These are phyloP conservation scores for Salix koriyanagi DNA, from an alignment of 345 rosid genomes.

Conservation along the genomic window DNA sequence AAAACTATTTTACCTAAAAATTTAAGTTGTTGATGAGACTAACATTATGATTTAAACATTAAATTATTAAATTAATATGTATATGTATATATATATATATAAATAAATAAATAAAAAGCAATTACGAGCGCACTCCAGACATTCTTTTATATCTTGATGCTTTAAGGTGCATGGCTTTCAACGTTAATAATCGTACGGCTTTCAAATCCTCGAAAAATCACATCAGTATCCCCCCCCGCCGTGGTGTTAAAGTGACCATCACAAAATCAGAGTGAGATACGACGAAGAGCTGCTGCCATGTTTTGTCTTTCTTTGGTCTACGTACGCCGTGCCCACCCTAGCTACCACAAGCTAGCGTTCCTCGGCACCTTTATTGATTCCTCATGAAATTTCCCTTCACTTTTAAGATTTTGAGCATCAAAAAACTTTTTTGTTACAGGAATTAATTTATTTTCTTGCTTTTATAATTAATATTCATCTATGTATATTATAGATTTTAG, in stretches of 20 bases:
- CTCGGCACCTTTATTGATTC: background rate
- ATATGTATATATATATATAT: too few species aligned
- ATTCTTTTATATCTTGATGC: background rate
- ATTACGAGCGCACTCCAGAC: too few species aligned
- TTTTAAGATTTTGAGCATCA: background rate
- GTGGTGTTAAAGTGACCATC: slow-evolving; percentile 4
- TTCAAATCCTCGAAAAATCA: background rate
- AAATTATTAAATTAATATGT: too few species aligned
- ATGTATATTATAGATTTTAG: background rate
- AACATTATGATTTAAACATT: too few species aligned
- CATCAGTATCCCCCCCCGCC: background rate
- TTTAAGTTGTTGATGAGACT: fast-evolving
- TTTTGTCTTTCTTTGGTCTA: too few species aligned
- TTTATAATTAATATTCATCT: too few species aligned
- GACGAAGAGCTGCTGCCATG: background rate
- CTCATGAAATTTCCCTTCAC: slow-evolving; percentile 12
- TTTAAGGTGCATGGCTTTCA: background rate
- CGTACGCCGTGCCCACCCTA: background rate
- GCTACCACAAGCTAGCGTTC: background rate
- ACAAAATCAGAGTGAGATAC: background rate
- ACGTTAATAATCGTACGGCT: background rate
- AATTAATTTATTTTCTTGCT: too few species aligned
- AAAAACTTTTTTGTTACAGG: too few species aligned
- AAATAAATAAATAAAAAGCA: too few species aligned
- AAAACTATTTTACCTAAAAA: too few species aligned